These are phyloP conservation scores for Crucibulum laeve DNA, from an alignment of 768 basidiomycete species.

Conservation along the genomic window DNA sequence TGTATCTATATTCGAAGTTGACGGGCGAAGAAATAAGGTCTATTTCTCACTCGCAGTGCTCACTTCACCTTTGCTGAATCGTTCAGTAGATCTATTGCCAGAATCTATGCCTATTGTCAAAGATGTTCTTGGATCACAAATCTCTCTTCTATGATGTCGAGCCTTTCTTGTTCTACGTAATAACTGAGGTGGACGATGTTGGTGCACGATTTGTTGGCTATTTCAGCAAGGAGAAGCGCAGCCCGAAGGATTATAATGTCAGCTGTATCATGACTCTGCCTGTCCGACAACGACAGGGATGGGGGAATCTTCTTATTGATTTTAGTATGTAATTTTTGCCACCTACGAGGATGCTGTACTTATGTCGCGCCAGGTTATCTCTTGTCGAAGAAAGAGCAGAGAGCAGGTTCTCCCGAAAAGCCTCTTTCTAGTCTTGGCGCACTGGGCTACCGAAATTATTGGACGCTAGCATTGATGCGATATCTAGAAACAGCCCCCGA, in stretches of 20 bases:
- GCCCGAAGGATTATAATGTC: constrained; percentile 93
- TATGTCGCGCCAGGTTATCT: constrained; percentile 78
- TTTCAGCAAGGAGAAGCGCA: constrained; percentile 98
- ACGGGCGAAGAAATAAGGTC: constrained; percentile 96
- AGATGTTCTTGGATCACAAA: constrained; percentile 99
- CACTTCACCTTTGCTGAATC: constrained; percentile 6
- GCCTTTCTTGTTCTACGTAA: constrained; percentile 98
- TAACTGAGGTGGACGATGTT: constrained; percentile 84
- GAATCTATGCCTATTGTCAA: constrained; percentile 93
- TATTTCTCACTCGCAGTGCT: constrained; percentile 4
- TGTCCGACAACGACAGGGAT: constrained; percentile 89
- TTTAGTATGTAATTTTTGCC: constrained; percentile 71
- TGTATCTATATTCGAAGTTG: constrained; percentile 95
- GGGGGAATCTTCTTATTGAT: constrained; percentile 96
- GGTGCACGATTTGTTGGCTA: constrained; percentile 97
- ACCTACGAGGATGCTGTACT: neutral
- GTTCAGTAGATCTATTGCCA: constrained; percentile 88
- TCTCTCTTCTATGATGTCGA: constrained; percentile 99
- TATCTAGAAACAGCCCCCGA: constrained; percentile 60
- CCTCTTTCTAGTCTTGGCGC: constrained; percentile 91
- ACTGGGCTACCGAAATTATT: constrained; percentile 93
- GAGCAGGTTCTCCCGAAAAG: constrained; percentile 91
- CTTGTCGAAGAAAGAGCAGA: constrained; percentile 90
- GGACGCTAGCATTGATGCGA: constrained; percentile 85
- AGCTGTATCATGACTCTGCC: constrained; percentile 99